Percentiles rank a stretch among this genome's conserved stretches.
phyloP scores from a whole-genome alignment of 352 stramenopile species.

The Pythium rhizo-oryzae region DNA sequence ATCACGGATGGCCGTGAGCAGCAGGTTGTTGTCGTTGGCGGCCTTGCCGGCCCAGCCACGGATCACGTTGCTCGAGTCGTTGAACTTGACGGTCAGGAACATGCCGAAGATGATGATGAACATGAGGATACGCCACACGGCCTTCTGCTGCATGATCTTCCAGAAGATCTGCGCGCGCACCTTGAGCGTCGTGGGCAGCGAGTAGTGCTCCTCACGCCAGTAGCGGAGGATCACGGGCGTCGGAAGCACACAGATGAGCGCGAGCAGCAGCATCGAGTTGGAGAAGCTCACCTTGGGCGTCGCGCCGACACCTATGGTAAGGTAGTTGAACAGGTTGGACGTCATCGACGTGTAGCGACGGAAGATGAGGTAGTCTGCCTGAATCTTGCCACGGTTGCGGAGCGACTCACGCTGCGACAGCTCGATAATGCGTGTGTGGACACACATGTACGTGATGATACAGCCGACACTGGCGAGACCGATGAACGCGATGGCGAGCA shows the following conservation, averaged over 20 bases:
- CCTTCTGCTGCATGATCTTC: slow-evolving; percentile 82
- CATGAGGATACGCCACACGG: slow-evolving; percentile 65
- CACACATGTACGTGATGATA: slow-evolving; percentile 67
- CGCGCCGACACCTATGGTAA: slow-evolving; percentile 40
- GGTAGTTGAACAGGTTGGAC: slow-evolving; percentile 54
- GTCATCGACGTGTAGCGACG: slow-evolving; percentile 56
- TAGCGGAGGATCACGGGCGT: slow-evolving; percentile 51
- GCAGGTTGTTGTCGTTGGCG: slow-evolving; percentile 45
- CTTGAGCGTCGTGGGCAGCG: slow-evolving; percentile 59
- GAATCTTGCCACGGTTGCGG: slow-evolving; percentile 55
- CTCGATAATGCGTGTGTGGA: slow-evolving; percentile 67
- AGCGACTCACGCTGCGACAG: slow-evolving; percentile 65
- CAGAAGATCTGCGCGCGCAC: slow-evolving; percentile 64
- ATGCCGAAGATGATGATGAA: slow-evolving; percentile 68
- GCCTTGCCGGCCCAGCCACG: slow-evolving; percentile 42
- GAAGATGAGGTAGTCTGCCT: slow-evolving; percentile 66
- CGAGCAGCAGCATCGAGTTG: slow-evolving; percentile 48
- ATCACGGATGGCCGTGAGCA: slow-evolving; percentile 49
- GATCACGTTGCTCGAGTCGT: slow-evolving; percentile 43
- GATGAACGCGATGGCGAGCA: slow-evolving; percentile 46
- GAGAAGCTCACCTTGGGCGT: slow-evolving; percentile 47
- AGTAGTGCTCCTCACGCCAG: slow-evolving; percentile 73
- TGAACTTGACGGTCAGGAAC: slow-evolving; percentile 63
- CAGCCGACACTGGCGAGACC: slow-evolving; percentile 55
- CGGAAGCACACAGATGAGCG: slow-evolving; percentile 54